Conservation (phyloP, 2,329 filamentous ascomycete genomes). For the Volutella citrinella region DNA sequence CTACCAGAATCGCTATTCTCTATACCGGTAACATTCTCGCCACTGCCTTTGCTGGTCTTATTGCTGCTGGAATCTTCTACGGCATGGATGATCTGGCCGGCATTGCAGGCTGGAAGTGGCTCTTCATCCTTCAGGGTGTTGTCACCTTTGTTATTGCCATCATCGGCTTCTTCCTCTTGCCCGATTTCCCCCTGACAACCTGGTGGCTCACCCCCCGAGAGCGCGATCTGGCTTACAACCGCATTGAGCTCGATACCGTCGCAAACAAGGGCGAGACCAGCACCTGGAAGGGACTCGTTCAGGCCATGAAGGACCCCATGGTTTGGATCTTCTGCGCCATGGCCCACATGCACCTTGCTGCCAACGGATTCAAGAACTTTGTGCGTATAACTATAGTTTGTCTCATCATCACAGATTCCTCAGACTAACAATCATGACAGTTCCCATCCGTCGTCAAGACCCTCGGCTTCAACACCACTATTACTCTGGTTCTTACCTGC, state of each 20-base stretch:
- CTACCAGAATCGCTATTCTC: conserved; percentile 39
- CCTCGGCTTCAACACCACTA: conserved; percentile 18
- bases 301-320: conserved; percentile 42
- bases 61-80: conserved; percentile 40
- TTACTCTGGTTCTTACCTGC: conserved; percentile 25
- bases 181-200: conserved; percentile 40
- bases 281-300: conserved; percentile 40
- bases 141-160: conserved; percentile 25
- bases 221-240: conserved; percentile 36
- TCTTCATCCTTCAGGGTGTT: conserved; percentile 65
- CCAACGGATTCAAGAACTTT: conserved; percentile 41
- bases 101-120: conserved; percentile 30
- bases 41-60: conserved; percentile 39
- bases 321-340: conserved; percentile 47
- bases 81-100: conserved; percentile 19
- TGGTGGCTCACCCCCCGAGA: conserved; percentile 40
- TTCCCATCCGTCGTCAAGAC: conserved; percentile 26
- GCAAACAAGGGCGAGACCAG: conserved; percentile 38
- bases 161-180: conserved; percentile 22
- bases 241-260: conserved; percentile 43
- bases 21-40: conserved; percentile 38
- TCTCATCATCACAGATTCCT: too few relatives aligned
- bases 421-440: too few relatives aligned
- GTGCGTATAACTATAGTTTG: too few relatives aligned
- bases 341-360: conserved; percentile 49